Conservation (phyloP, 2,329 filamentous ascomycete genomes). For the Pseudogymnoascus sp. region DNA sequence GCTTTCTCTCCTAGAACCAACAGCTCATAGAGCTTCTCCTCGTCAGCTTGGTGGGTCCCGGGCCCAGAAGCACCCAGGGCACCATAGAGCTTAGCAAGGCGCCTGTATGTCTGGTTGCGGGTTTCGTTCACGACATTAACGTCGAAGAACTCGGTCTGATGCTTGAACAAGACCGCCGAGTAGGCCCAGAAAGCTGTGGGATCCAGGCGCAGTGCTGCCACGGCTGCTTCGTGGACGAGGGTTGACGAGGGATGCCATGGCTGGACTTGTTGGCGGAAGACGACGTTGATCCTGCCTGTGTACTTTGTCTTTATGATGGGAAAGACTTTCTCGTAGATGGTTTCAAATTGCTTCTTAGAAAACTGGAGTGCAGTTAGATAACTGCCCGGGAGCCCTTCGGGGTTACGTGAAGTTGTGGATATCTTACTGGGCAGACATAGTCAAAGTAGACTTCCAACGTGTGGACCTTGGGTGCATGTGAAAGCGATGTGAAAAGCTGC, state of each 20-base stretch:
- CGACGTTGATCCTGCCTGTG: constrained; percentile 53
- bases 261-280: constrained; percentile 88
- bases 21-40: constrained; percentile 58
- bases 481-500: constrained; percentile 48
- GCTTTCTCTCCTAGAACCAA: constrained; percentile 63
- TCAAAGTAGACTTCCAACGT: constrained; percentile 67
- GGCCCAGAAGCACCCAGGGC: constrained; percentile 40
- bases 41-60: constrained; percentile 41
- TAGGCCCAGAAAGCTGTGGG: constrained; percentile 73
- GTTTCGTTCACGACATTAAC: constrained; percentile 74
- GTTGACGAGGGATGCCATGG: constrained; percentile 90
- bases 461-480: constrained; percentile 41
- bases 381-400: neutral
- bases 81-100: constrained; percentile 64
- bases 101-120: constrained; percentile 73
- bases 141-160: constrained; percentile 76
- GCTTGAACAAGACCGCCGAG: constrained; percentile 53
- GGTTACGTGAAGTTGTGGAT: neutral
- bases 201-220: constrained; percentile 65
- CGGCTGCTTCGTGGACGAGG: constrained; percentile 70
- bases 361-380: constrained; percentile 40
- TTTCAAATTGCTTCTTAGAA: constrained; percentile 63
- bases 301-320: constrained; percentile 57
- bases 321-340: constrained; percentile 57
- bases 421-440: constrained; percentile 68